A percentile compares a stretch with the other conserved stretches of the same genome.
Evolutionary conservation across 805 yeast genomes (phyloP).

Genomic region (Kodamaea laetipori): DNA sequence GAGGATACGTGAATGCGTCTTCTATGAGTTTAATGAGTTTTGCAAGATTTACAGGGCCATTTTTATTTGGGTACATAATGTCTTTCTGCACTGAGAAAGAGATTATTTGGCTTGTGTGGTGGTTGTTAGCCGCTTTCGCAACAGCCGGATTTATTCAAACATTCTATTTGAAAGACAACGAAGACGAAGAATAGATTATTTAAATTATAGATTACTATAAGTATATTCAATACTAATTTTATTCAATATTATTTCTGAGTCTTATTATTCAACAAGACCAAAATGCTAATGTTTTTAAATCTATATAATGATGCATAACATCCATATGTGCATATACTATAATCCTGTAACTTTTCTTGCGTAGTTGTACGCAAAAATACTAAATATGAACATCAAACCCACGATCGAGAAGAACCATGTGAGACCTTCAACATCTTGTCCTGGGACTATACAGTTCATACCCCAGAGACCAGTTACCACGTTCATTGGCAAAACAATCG

Average conservation of each 20-base stretch:
- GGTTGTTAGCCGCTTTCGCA: conserved; percentile 32
- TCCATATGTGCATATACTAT: conserved; percentile 16
- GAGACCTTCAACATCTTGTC: conserved; percentile 57
- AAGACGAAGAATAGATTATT: conserved; percentile 22
- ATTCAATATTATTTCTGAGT: no score
- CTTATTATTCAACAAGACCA: no score
- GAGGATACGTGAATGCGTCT: conserved; percentile 38
- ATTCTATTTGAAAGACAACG: conserved; percentile 29
- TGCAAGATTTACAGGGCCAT: conserved; percentile 36
- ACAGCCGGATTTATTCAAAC: conserved; percentile 31
- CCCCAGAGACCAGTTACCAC: conserved; percentile 98
- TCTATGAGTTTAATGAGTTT: conserved; percentile 37
- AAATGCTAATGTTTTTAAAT: not conserved
- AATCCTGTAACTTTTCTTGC: conserved; percentile 44
- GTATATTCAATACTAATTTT: no score
- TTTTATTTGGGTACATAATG: conserved; percentile 38
- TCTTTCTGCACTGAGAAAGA: conserved; percentile 28
- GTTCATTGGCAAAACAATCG: conserved; percentile 92
- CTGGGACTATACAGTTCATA: conserved; percentile 96
- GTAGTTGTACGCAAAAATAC: conserved; percentile 41
- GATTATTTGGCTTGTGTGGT: conserved; percentile 36
- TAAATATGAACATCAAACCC: conserved; percentile 35
- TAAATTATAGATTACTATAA: not conserved
- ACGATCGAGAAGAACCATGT: conserved; percentile 46
- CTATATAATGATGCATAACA: not conserved